These are phyloP conservation scores for Schoenoplectus tabernaemontani DNA, from an alignment of 202 grass and related monocot genomes.

Conservation along the genomic window DNA sequence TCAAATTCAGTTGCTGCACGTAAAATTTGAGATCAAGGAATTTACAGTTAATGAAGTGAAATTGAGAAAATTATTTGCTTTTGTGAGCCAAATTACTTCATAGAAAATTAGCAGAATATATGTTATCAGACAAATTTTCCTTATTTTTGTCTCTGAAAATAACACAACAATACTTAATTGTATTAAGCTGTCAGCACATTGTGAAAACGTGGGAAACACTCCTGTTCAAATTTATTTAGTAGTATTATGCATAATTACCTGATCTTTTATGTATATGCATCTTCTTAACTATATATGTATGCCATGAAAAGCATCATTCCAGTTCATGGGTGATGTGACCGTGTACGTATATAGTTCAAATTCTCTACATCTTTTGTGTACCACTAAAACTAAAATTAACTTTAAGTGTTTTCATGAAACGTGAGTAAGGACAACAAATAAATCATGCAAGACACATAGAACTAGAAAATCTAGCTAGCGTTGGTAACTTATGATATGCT, in stretches of 20 bases:
- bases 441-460: not conserved
- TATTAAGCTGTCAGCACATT: not conserved
- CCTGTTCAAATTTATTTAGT: not conserved
- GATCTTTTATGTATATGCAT: not conserved
- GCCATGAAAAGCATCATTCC: not conserved
- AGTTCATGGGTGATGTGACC: not conserved
- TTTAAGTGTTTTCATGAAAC: not conserved
- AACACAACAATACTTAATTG: not conserved
- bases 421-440: not conserved
- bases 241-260: not conserved
- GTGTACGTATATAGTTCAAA: not conserved
- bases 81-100: not conserved
- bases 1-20: not conserved
- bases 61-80: not conserved
- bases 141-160: not conserved
- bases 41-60: not conserved
- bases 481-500: not conserved
- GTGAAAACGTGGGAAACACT: not conserved
- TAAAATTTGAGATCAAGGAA: not conserved
- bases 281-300: not conserved
- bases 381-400: not conserved
- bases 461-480: not conserved
- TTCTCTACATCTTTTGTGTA: not conserved
- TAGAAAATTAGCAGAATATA: not conserved
- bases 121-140: not conserved